Evolutionary conservation across 2,329 filamentous ascomycete species (phyloP).

Genomic region (Hysterium pulicare): DNA sequence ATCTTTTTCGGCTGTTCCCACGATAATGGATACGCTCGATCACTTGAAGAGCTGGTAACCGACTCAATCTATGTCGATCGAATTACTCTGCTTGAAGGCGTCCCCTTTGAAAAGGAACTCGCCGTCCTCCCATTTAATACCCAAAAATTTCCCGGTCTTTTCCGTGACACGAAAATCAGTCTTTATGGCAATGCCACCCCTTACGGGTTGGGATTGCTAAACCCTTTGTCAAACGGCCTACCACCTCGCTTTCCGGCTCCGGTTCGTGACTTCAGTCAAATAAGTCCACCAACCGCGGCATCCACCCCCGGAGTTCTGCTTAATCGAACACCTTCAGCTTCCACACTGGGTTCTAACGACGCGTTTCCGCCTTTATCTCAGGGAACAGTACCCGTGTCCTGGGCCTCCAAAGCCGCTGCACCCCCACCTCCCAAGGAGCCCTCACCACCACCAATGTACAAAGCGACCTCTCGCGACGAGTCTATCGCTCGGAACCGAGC

Average conservation of each 20-base stretch:
- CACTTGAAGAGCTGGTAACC: constrained; percentile 49
- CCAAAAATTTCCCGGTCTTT: constrained; percentile 51
- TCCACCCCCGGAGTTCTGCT: not conserved
- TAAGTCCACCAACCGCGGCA: not conserved
- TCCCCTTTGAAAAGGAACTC: constrained; percentile 55
- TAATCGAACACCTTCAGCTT: constrained; percentile 25
- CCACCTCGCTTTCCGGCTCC: not conserved
- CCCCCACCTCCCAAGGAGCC: constrained; percentile 32
- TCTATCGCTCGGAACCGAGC: constrained; percentile 55
- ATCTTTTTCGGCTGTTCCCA: constrained; percentile 59
- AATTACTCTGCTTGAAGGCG: constrained; percentile 56
- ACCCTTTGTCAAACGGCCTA: constrained; percentile 17
- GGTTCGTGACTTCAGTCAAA: not conserved
- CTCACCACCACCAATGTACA: constrained; percentile 20
- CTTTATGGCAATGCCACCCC: constrained; percentile 1
- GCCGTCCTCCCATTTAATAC: constrained; percentile 49
- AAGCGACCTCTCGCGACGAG: constrained; percentile 25
- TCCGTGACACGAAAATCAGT: constrained; percentile 51
- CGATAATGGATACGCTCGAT: constrained; percentile 52
- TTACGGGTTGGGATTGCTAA: constrained; percentile 24
- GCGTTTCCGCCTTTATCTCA: constrained; percentile 6
- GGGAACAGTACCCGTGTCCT: constrained; percentile 16
- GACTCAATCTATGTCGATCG: constrained; percentile 45
- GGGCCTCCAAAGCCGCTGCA: constrained; percentile 31
- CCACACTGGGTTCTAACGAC: constrained; percentile 25